phyloP scores from a whole-genome alignment of 2,329 filamentous ascomycete genomes.

The Epichloe coenophiala region DNA sequence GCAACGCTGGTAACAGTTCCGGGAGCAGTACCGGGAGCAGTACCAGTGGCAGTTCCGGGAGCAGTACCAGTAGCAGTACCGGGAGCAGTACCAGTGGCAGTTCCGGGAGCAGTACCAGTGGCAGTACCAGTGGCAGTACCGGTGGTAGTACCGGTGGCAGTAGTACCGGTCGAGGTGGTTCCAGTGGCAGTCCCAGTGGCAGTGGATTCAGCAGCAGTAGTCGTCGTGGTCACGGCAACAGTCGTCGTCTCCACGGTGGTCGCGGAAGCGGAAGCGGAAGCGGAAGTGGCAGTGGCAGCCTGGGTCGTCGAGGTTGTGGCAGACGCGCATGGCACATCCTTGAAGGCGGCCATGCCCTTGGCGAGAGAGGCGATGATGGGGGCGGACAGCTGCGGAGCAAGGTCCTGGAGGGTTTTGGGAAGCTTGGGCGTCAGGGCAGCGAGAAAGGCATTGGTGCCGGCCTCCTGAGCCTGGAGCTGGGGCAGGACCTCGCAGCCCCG shows the following conservation, averaged over 20 bases:
- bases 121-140: not conserved
- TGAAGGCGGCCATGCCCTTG: not conserved
- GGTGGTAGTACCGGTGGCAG: too few relatives aligned
- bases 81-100: not conserved
- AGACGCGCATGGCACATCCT: not conserved
- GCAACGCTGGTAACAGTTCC: not conserved
- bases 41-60: not conserved
- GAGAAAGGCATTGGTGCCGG: not conserved
- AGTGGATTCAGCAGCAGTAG: not conserved
- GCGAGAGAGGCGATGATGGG: not conserved
- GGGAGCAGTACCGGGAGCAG: not conserved
- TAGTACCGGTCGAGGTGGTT: too few relatives aligned
- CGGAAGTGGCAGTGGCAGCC: not conserved
- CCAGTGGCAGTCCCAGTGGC: too few relatives aligned
- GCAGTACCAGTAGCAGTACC: not conserved
- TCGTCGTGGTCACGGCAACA: too few relatives aligned
- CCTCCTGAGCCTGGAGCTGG: not conserved
- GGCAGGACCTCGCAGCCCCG: slow-evolving; percentile 3
- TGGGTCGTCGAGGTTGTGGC: not conserved
- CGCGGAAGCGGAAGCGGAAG: not conserved
- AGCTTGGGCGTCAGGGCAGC: not conserved
- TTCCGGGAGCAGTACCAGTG: too few relatives aligned
- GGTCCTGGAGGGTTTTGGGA: not conserved
- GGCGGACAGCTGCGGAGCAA: not conserved
- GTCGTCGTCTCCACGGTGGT: not conserved